These are phyloP conservation scores for Agroathelia rolfsii DNA, from an alignment of 1,284 basidiomycete genomes.

Conservation along the genomic window DNA sequence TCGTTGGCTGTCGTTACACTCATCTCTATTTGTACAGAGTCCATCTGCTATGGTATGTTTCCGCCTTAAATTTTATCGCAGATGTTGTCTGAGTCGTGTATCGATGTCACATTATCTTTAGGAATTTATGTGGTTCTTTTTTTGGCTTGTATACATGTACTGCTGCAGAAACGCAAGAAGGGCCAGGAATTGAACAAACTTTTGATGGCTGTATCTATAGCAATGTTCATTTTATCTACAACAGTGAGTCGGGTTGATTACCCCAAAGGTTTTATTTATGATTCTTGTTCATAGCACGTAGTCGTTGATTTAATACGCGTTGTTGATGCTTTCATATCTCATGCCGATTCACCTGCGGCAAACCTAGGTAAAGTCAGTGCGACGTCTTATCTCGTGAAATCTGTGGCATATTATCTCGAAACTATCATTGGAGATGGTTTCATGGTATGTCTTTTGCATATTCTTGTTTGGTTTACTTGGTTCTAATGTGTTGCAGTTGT, in stretches of 20 bases:
- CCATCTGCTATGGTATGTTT: slow-evolving; percentile 4
- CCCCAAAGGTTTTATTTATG: background rate
- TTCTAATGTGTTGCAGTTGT: slow-evolving; percentile 14
- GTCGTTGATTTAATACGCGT: slow-evolving; percentile 9
- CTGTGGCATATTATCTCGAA: slow-evolving; percentile 20
- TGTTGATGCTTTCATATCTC: slow-evolving; percentile 8
- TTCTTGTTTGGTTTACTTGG: too few relatives aligned
- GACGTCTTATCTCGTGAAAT: slow-evolving; percentile 21
- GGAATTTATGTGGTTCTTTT: slow-evolving; percentile 5
- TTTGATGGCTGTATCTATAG: slow-evolving; percentile 3
- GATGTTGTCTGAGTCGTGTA: background rate
- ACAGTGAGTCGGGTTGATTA: background rate
- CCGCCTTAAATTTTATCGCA: too few relatives aligned
- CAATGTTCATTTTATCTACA: slow-evolving; percentile 6
- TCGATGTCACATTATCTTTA: background rate
- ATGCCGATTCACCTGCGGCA: slow-evolving; percentile 4
- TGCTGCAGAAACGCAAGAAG: slow-evolving; percentile 1
- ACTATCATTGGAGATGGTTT: slow-evolving; percentile 25
- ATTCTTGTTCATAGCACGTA: slow-evolving; percentile 6
- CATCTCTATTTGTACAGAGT: slow-evolving; percentile 3
- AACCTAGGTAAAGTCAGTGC: slow-evolving; percentile 18
- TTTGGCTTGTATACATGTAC: slow-evolving; percentile 2
- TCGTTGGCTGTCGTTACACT: slow-evolving; percentile 1
- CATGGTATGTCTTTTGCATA: slow-evolving; percentile 16
- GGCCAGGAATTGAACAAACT: slow-evolving; percentile 4